Percentiles rank a stretch among this genome's conserved stretches.
Evolutionary conservation across 495 filamentous ascomycete genomes (phyloP).

Genomic region (Chaetomium tenue): DNA sequence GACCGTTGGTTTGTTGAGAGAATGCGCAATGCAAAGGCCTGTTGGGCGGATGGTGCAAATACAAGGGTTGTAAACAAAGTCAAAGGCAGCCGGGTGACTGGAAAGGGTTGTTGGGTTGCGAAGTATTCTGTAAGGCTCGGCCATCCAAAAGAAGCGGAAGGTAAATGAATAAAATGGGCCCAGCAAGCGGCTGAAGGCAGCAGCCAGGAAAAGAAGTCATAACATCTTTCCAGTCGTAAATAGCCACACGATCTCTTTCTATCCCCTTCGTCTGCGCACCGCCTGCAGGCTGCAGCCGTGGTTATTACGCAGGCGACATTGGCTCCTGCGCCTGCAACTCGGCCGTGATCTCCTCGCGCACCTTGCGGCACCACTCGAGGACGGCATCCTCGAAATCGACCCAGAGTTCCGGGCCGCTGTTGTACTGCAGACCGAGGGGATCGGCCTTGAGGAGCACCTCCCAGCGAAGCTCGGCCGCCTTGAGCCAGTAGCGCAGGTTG

Average conservation of each 20-base stretch:
- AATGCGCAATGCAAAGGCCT: too few relatives aligned
- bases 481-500: constrained; percentile 92
- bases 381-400: constrained; percentile 75
- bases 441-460: constrained; percentile 83
- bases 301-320: not conserved
- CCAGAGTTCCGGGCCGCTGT: constrained; percentile 64
- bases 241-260: not conserved
- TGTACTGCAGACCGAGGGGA: constrained; percentile 79
- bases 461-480: constrained; percentile 92
- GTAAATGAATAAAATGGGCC: not conserved
- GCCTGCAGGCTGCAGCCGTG: not conserved
- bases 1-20: too few relatives aligned
- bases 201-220: constrained; percentile 17
- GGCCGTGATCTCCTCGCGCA: constrained; percentile 68
- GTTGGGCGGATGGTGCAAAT: not conserved
- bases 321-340: constrained; percentile 33
- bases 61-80: not conserved
- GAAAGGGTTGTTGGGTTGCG: too few relatives aligned
- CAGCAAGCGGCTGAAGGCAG: not conserved
- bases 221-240: constrained; percentile 27
- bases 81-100: not conserved
- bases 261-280: not conserved
- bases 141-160: not conserved
- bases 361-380: constrained; percentile 71
- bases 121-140: not conserved